Evolutionary conservation across 2,329 filamentous ascomycete genomes (phyloP), one percentile per base, ranked within the genome.

Genomic region (Cucurbitaria berberidis): DNA sequence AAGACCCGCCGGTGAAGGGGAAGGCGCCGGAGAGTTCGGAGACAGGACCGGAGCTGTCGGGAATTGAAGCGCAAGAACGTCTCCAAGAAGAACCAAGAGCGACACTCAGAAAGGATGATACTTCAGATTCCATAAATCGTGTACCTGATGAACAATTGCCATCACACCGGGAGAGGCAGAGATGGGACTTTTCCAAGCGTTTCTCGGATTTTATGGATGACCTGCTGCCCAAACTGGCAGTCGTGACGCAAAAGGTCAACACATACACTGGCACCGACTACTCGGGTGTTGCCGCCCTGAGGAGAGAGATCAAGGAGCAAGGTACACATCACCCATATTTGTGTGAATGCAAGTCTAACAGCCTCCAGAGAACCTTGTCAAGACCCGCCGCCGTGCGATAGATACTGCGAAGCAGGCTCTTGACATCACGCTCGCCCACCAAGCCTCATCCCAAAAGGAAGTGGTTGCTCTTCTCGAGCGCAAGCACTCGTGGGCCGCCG

Each of bases 391-490:
- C 26, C 78, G 78, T 18, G 81, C 81, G 18, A 89, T 98, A 46
- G 87, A 88, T 55, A 77, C 82, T 29, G 86, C 91, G 16, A 91
- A 95, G 58, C 81, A 84, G 44, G 82, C 82, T 43, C 96, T 98
- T 80, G 89, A 93, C 66, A 82, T 86, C n/a, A 91, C 92, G 27
- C 93, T 95, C 60, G 83, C 88, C 49, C 87, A 89, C 63, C 90
- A 96, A 62, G 89, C 91, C n/a, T 80, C 88, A 15, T 96, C 93
- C 1, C 93, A 98, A 77, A 91, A 95, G 63, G 95, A 99, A 80
- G 93, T 98, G 34, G 97, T 96, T 41, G 91, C 92, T 19, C 84
- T 99, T 21, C 84, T 99, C 7, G 93, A 96, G 57, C 86, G 95
- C 52, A 98, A 99, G 77, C 91, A 96, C 75, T 89, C 88, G 16